Conservation (phyloP, 2,329 filamentous ascomycete genomes). For the Penicillium crustosum region DNA sequence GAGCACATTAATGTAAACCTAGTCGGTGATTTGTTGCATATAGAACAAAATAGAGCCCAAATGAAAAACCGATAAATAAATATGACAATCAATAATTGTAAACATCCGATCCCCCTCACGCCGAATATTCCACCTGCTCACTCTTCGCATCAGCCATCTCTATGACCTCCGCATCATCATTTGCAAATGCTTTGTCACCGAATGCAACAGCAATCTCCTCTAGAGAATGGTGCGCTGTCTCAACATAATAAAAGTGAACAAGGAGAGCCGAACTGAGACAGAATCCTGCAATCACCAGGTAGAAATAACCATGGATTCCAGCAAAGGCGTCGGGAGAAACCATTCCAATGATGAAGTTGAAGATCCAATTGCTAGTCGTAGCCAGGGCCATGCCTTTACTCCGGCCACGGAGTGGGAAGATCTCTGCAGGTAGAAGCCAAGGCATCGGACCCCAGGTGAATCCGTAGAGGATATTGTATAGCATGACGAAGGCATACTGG, state of each 20-base stretch:
- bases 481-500: conserved; percentile 42
- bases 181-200: conserved; percentile 42
- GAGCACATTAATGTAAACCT: background rate
- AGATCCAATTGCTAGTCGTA: conserved; percentile 50
- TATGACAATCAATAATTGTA: background rate
- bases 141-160: conserved; percentile 8
- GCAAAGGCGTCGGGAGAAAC: conserved; percentile 45
- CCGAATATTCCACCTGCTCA: conserved; percentile 7
- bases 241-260: conserved; percentile 44
- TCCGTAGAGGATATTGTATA: conserved; percentile 42
- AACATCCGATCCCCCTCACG: background rate
- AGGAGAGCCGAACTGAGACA: conserved; percentile 41
- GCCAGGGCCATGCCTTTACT: conserved; percentile 45
- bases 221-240: conserved; percentile 39
- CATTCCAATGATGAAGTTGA: conserved; percentile 37
- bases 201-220: conserved; percentile 43
- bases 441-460: conserved; percentile 44
- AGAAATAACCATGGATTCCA: conserved; percentile 46
- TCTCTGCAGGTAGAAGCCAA: conserved; percentile 36
- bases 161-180: conserved; percentile 16
- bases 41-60: background rate
- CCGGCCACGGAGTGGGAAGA: conserved; percentile 37
- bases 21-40: background rate
- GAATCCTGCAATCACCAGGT: conserved; percentile 45
- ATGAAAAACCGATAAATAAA: background rate